These are phyloP conservation scores for Kwoniella bestiolae DNA, from an alignment of 768 basidiomycete genomes.

Conservation along the genomic window DNA sequence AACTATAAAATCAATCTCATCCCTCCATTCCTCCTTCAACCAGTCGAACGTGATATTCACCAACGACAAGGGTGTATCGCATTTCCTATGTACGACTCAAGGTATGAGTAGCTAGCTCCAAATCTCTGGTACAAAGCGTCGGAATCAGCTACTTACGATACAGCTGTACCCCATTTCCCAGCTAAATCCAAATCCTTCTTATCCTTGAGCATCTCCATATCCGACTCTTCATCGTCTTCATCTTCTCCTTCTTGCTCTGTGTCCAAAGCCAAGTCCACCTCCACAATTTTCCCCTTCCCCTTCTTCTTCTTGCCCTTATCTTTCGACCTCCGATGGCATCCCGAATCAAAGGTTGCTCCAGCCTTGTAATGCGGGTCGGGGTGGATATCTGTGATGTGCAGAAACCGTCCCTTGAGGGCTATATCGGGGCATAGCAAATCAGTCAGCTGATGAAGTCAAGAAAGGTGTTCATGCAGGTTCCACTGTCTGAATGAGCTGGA, in stretches of 20 bases:
- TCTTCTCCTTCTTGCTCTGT: too few species aligned
- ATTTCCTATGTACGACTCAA: conserved; percentile 42
- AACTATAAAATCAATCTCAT: conserved; percentile 86
- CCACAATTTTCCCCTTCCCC: conserved; percentile 12
- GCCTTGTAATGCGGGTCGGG: conserved; percentile 53
- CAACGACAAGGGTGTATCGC: conserved; percentile 79
- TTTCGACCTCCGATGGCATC: conserved; percentile 45
- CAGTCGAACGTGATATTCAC: conserved; percentile 81
- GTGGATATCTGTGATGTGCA: conserved; percentile 57
- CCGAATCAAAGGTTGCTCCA: conserved; percentile 48
- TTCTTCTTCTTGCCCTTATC: conserved; percentile 38
- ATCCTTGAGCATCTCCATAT: conserved; percentile 7
- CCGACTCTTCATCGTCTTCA: conserved; percentile 16
- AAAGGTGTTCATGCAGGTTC: too few species aligned
- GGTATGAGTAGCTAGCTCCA: conserved; percentile 1
- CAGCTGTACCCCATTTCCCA: conserved; percentile 52
- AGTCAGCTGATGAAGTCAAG: too few species aligned
- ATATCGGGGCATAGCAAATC: not conserved
- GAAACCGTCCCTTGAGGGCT: conserved; percentile 54
- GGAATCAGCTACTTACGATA: conserved; percentile 53
- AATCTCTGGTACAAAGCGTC: too few species aligned
- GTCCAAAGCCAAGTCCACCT: too few species aligned
- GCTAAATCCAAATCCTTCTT: conserved; percentile 37
- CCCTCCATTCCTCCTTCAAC: conserved; percentile 76
- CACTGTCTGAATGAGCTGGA: too few species aligned